These are phyloP conservation scores for Ceraceosorus guamensis DNA, from an alignment of 1,284 basidiomycete species.

Conservation along the genomic window DNA sequence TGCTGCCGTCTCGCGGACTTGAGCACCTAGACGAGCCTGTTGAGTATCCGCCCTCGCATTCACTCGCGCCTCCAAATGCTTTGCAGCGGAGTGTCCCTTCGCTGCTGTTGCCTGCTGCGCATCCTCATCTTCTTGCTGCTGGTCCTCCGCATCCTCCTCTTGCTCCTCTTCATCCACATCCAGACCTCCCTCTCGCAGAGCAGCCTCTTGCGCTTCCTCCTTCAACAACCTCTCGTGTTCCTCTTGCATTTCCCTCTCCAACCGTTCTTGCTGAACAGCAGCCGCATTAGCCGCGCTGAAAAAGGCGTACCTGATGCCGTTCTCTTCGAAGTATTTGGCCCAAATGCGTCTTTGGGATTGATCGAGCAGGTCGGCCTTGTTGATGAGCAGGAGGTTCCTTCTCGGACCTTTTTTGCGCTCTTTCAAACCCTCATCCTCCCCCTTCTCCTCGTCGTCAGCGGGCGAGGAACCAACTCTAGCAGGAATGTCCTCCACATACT, in stretches of 20 bases:
- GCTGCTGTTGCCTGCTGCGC: slow-evolving; percentile 26
- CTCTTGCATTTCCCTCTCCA: slow-evolving; percentile 53
- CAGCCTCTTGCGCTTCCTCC: slow-evolving; percentile 20
- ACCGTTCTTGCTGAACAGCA: slow-evolving; percentile 59
- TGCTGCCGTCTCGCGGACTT: slow-evolving; percentile 17
- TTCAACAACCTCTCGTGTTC: slow-evolving; percentile 42
- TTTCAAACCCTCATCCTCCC: slow-evolving; percentile 8
- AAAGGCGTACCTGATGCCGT: slow-evolving; percentile 79
- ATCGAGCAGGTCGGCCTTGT: slow-evolving; percentile 91
- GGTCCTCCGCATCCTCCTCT: slow-evolving; percentile 9
- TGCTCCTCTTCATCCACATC: slow-evolving; percentile 28
- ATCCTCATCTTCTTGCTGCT: slow-evolving; percentile 48
- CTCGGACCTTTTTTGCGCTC: slow-evolving; percentile 58
- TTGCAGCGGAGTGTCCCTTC: slow-evolving; percentile 18
- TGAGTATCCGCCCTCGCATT: no score
- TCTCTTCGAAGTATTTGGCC: slow-evolving; percentile 86
- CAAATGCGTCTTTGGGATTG: slow-evolving; percentile 76
- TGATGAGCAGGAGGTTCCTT: slow-evolving; percentile 77
- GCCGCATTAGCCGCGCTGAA: slow-evolving; percentile 89
- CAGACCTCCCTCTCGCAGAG: slow-evolving; percentile 13
- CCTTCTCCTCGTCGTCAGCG: slow-evolving; percentile 50
- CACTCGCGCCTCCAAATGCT: no score
- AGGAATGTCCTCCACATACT: slow-evolving; percentile 36
- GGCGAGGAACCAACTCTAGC: slow-evolving; percentile 56
- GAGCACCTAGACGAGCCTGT: slow-evolving; percentile 11